Conservation (phyloP, 2,329 filamentous ascomycete species). For the Xylaria sp. region DNA sequence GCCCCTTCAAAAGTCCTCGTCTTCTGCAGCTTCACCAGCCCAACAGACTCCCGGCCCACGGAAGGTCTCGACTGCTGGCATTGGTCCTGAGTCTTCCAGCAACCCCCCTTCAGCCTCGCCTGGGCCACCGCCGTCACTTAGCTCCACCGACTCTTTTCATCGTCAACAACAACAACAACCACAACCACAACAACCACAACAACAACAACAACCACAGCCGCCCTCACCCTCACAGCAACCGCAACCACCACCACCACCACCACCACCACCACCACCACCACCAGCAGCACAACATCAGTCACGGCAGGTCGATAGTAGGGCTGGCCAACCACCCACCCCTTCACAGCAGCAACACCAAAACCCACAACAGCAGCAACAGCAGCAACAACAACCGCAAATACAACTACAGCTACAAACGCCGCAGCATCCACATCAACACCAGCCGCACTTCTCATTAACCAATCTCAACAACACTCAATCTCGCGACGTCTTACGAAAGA, state of each 20-base stretch:
- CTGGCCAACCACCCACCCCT: slow-evolving; percentile 38
- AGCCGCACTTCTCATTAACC: slow-evolving; percentile 41
- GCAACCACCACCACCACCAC: slow-evolving; percentile 36
- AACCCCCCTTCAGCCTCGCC: slow-evolving; percentile 60
- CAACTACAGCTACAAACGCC: slow-evolving; percentile 41
- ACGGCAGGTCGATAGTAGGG: slow-evolving; percentile 17
- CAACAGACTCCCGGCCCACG: slow-evolving; percentile 39
- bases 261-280: slow-evolving; percentile 38
- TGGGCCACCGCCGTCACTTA: slow-evolving; percentile 51
- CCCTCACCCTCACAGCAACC: slow-evolving; percentile 36
- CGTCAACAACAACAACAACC: slow-evolving; percentile 46
- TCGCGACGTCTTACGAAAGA: slow-evolving; percentile 41
- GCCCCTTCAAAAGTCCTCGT: slow-evolving; percentile 42
- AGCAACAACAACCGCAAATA: slow-evolving; percentile 47
- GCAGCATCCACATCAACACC: slow-evolving; percentile 37
- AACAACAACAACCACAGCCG: slow-evolving; percentile 38
- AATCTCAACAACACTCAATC: slow-evolving; percentile 44
- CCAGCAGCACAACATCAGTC: slow-evolving; percentile 40
- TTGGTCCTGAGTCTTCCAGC: slow-evolving; percentile 39
- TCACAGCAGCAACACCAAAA: slow-evolving; percentile 48
- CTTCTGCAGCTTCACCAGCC: slow-evolving; percentile 39
- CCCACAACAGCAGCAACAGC: slow-evolving; percentile 42
- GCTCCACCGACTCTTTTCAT: slow-evolving; percentile 60
- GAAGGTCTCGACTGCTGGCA: slow-evolving; percentile 42
- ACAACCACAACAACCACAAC: slow-evolving; percentile 23